These are phyloP conservation scores for Achlya hypogyna DNA, from an alignment of 352 stramenopile genomes.

Conservation along the genomic window DNA sequence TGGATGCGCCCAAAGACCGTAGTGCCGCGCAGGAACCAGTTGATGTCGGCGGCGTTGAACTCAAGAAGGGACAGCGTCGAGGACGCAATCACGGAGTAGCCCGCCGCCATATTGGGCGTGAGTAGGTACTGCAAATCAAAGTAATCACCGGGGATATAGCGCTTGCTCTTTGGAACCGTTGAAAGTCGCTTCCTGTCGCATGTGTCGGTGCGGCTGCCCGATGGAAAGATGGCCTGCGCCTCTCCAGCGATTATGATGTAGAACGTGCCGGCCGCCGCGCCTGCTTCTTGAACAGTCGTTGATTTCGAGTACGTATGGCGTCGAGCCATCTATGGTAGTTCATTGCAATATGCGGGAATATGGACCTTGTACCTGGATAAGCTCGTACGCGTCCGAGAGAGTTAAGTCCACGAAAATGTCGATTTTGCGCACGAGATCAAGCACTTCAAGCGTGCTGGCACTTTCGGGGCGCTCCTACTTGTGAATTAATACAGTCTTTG, in stretches of 20 bases:
- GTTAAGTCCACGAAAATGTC: slow-evolving; percentile 73
- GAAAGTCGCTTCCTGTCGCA: slow-evolving; percentile 34
- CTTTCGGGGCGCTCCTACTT: slow-evolving; percentile 55
- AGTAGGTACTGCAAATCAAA: slow-evolving; percentile 79
- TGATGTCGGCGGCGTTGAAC: slow-evolving; percentile 77
- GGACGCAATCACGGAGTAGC: slow-evolving; percentile 52
- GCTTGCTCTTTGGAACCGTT: slow-evolving; percentile 54
- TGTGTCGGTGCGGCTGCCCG: slow-evolving; percentile 18
- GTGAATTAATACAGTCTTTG: neutral
- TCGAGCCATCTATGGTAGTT: slow-evolving; percentile 50
- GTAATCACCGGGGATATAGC: slow-evolving; percentile 82
- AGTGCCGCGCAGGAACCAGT: slow-evolving; percentile 75
- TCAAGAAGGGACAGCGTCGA: slow-evolving; percentile 66
- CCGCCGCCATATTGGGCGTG: slow-evolving; percentile 51
- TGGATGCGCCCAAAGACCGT: slow-evolving; percentile 60
- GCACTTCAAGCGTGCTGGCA: slow-evolving; percentile 62
- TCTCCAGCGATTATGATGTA: slow-evolving; percentile 81
- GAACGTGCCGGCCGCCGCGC: slow-evolving; percentile 49
- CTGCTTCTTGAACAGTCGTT: slow-evolving; percentile 37
- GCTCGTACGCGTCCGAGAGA: slow-evolving; percentile 78
- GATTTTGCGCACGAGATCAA: slow-evolving; percentile 80
- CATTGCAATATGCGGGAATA: slow-evolving; percentile 16
- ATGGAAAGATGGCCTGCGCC: slow-evolving; percentile 42
- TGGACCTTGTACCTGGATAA: slow-evolving; percentile 61
- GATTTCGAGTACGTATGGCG: slow-evolving; percentile 60